Evolutionary conservation across 2,329 filamentous ascomycete species (phyloP).

Genomic region (Fusarium foetens): DNA sequence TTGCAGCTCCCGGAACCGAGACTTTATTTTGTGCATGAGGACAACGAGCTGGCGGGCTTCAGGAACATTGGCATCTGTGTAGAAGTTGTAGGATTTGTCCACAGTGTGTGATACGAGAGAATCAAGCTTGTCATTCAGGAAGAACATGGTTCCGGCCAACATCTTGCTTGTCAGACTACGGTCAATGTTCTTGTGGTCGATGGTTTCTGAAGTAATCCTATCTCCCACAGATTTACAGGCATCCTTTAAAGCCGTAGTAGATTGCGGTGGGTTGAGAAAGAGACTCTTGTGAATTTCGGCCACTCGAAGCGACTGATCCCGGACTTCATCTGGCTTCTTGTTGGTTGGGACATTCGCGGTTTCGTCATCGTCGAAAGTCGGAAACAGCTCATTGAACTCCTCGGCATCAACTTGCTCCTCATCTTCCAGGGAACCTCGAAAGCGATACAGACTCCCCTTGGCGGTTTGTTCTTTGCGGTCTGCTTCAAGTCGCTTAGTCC

Average conservation of each 20-base stretch:
- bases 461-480: conserved; percentile 80
- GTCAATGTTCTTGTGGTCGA: conserved; percentile 45
- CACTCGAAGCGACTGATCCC: conserved; percentile 68
- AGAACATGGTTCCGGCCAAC: conserved; percentile 73
- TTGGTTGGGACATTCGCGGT: conserved; percentile 48
- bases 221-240: conserved; percentile 58
- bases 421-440: conserved; percentile 80
- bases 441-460: conserved; percentile 83
- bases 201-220: conserved; percentile 47
- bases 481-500: conserved; percentile 78
- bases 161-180: conserved; percentile 62
- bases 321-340: conserved; percentile 56
- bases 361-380: conserved; percentile 72
- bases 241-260: conserved; percentile 55
- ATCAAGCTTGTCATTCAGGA: conserved; percentile 70
- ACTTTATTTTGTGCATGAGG: conserved; percentile 74
- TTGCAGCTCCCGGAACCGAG: conserved; percentile 78
- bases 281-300: conserved; percentile 68
- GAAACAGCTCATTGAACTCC: conserved; percentile 85
- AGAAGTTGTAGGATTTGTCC: conserved; percentile 80
- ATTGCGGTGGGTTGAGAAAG: conserved; percentile 57
- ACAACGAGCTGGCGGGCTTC: conserved; percentile 80
- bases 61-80: conserved; percentile 79
- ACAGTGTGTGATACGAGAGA: conserved; percentile 53
- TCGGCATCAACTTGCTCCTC: conserved; percentile 78